Percentiles rank a stretch among this genome's conserved stretches.
Evolutionary conservation across 805 yeast genomes (phyloP).

Genomic region (Yamadazyma takamatsuzukensis): DNA sequence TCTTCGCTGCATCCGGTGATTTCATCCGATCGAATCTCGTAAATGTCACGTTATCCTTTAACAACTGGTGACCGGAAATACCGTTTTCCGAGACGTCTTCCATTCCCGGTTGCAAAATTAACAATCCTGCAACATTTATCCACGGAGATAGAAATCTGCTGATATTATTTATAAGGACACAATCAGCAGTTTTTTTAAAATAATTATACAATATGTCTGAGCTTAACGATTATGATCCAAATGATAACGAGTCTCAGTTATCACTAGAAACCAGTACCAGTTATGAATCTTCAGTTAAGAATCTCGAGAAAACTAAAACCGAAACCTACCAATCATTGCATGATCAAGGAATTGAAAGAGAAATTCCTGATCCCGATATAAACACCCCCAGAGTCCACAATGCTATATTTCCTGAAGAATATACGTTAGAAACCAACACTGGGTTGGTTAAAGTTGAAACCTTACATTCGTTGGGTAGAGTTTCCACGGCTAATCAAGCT

Average conservation of each 20-base stretch:
- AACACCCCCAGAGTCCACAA: slow-evolving; percentile 43
- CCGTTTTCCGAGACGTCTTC: no score
- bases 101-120: no score
- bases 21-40: no score
- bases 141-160: no score
- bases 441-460: slow-evolving; percentile 84
- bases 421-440: slow-evolving; percentile 80
- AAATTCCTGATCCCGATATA: slow-evolving; percentile 52
- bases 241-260: slow-evolving; percentile 9
- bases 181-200: no score
- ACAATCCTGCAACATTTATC: no score
- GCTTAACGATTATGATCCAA: no score
- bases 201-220: no score
- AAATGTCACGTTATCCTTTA: no score
- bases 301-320: slow-evolving; percentile 35
- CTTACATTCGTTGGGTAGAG: slow-evolving; percentile 63
- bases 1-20: no score
- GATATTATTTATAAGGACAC: no score
- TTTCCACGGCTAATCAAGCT: slow-evolving; percentile 11
- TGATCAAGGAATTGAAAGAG: slow-evolving; percentile 57
- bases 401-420: slow-evolving; percentile 90
- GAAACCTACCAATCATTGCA: slow-evolving; percentile 73
- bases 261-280: slow-evolving; percentile 6
- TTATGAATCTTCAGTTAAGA: slow-evolving; percentile 1
- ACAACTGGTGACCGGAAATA: no score